phyloP scores from a whole-genome alignment of 1,284 basidiomycete genomes.

The Phellinidium pouzarii region DNA sequence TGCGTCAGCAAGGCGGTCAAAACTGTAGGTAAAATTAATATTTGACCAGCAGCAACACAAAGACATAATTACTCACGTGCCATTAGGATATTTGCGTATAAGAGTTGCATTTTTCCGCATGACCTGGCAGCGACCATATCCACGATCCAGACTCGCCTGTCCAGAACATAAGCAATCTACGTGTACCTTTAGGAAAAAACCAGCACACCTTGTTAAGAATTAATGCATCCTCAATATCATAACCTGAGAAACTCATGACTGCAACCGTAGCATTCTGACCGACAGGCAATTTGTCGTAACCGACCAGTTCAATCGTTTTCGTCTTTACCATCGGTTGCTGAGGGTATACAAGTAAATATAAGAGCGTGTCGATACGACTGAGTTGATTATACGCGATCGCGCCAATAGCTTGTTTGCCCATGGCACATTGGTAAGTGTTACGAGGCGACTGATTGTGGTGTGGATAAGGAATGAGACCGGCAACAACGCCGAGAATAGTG shows the following conservation, averaged over 20 bases:
- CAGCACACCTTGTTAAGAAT: conserved; percentile 82
- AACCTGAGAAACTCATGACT: conserved; percentile 98
- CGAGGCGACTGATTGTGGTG: conserved; percentile 99
- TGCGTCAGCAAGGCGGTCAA: conserved; percentile 91
- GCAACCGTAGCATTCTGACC: conserved; percentile 99
- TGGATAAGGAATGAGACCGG: conserved; percentile 97
- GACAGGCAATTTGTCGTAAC: conserved; percentile 94
- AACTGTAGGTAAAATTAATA: conserved; percentile 38
- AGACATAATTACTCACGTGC: conserved; percentile 60
- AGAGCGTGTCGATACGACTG: conserved; percentile 95
- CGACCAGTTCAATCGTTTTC: conserved; percentile 94
- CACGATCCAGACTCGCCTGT: conserved; percentile 90
- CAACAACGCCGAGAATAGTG: conserved; percentile 94
- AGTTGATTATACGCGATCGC: conserved; percentile 98
- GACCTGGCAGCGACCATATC: conserved; percentile 97
- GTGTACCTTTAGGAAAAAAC: conserved; percentile 4
- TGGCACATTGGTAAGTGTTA: conserved; percentile 99
- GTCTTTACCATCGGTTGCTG: conserved; percentile 99
- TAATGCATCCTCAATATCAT: conserved; percentile 98
- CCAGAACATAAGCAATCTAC: conserved; percentile 19
- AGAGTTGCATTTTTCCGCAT: conserved; percentile 93
- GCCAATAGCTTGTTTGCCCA: conserved; percentile 99
- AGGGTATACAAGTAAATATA: conserved; percentile 98
- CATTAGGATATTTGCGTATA: conserved; percentile 95
- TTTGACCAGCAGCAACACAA: conserved; percentile 1